These are phyloP conservation scores for Hyaloscypha variabilis DNA, from an alignment of 495 filamentous ascomycete species.

Conservation along the genomic window DNA sequence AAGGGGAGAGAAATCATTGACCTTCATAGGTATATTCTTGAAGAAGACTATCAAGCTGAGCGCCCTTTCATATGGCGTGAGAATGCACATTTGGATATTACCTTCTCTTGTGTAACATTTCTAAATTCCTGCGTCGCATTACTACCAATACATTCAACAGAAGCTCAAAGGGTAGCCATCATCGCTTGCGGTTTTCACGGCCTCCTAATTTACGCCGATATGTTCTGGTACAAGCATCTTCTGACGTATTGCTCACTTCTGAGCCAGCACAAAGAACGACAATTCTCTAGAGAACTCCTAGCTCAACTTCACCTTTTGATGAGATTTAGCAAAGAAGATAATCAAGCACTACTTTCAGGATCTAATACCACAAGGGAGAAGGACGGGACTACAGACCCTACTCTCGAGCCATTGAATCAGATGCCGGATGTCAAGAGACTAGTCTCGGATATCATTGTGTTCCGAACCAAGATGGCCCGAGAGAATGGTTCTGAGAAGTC, in stretches of 20 bases:
- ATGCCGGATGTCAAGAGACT: conserved; percentile 4
- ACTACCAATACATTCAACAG: background rate
- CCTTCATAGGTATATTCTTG: conserved; percentile 10
- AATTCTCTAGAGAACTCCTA: conserved; percentile 3
- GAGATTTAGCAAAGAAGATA: conserved; percentile 18
- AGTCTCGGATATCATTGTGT: background rate
- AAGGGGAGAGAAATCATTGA: background rate
- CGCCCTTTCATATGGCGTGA: conserved; percentile 6
- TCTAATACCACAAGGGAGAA: background rate
- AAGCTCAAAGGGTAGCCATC: background rate
- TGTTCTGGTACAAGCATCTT: conserved; percentile 17
- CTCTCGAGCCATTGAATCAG: conserved; percentile 3
- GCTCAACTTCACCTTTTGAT: conserved; percentile 12
- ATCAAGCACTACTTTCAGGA: background rate
- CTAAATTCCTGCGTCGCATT: background rate
- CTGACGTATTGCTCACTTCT: conserved; percentile 6
- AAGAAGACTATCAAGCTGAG: conserved; percentile 5
- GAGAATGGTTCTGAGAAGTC: conserved; percentile 7
- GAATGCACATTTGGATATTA: conserved; percentile 13
- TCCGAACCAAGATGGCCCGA: conserved; percentile 5
- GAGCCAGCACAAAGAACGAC: background rate
- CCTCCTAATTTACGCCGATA: conserved; percentile 7
- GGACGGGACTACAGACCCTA: background rate
- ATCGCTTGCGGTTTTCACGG: conserved; percentile 15
- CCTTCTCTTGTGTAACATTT: conserved; percentile 11